These are phyloP conservation scores for Lenwebbia sp. DNA, from an alignment of 345 rosid genomes.

Conservation along the genomic window DNA sequence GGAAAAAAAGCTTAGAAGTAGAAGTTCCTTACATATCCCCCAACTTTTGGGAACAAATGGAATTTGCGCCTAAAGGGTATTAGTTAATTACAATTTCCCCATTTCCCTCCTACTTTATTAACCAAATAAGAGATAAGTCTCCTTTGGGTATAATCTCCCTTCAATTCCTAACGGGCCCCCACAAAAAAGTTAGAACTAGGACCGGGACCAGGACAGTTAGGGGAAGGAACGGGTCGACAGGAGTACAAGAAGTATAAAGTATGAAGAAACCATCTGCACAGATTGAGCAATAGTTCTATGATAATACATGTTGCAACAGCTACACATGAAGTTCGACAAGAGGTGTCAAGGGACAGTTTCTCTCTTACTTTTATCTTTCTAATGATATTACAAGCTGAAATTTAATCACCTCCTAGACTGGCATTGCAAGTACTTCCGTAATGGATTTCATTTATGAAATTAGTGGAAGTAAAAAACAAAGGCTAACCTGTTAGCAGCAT, in stretches of 20 bases:
- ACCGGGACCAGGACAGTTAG: neutral
- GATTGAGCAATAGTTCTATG: neutral
- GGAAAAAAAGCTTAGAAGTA: neutral
- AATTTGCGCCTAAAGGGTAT: neutral
- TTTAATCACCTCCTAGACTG: neutral
- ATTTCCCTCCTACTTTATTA: neutral
- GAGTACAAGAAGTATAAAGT: neutral
- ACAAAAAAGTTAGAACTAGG: neutral
- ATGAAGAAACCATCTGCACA: neutral
- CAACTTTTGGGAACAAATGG: neutral
- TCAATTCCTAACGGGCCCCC: neutral
- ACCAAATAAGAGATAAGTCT: neutral
- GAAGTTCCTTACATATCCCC: neutral
- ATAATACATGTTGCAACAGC: neutral
- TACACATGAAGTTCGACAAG: neutral
- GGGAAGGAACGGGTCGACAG: neutral
- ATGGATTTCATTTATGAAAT: neutral
- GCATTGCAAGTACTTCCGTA: neutral
- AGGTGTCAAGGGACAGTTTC: neutral
- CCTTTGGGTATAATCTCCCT: neutral
- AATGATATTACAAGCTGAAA: neutral
- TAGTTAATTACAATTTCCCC: neutral
- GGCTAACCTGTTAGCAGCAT: constrained; percentile 78
- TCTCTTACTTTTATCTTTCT: neutral
- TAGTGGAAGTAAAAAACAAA: neutral